Evolutionary conservation across 805 yeast genomes (phyloP).

Genomic region (Candida nemodendra): DNA sequence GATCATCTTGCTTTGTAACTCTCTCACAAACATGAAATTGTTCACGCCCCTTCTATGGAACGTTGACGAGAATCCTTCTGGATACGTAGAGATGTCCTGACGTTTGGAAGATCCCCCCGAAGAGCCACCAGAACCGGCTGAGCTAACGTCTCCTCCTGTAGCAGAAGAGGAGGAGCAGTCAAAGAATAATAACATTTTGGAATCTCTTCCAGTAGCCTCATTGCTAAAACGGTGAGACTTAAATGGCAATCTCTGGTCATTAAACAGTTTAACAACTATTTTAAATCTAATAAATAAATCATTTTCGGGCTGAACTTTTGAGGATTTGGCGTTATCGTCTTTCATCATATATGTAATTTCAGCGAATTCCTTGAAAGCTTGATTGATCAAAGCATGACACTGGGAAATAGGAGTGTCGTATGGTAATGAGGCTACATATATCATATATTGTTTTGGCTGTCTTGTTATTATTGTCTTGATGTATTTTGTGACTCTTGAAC

Average conservation of each 20-base stretch:
- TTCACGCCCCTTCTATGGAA: constrained; percentile 48
- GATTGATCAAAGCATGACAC: constrained; percentile 22
- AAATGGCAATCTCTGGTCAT: constrained; percentile 27
- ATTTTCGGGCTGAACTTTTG: constrained; percentile 24
- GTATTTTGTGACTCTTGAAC: constrained; percentile 19
- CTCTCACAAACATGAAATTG: constrained; percentile 51
- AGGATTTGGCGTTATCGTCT: constrained; percentile 22
- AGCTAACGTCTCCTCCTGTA: constrained; percentile 14
- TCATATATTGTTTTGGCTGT: constrained; percentile 25
- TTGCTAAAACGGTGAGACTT: constrained; percentile 29
- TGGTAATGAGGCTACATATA: constrained; percentile 31
- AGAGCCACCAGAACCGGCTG: neutral
- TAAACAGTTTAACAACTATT: constrained; percentile 24
- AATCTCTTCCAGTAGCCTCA: constrained; percentile 30
- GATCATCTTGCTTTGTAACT: constrained; percentile 45
- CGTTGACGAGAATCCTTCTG: constrained; percentile 51
- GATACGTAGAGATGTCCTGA: constrained; percentile 35
- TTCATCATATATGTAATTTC: constrained; percentile 22
- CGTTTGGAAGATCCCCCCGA: constrained; percentile 11
- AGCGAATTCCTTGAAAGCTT: constrained; percentile 27
- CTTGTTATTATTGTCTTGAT: constrained; percentile 28
- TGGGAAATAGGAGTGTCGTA: constrained; percentile 27
- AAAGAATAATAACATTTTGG: constrained; percentile 32
- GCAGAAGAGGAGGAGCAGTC: constrained; percentile 26
- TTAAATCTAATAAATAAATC: constrained; percentile 29